Evolutionary conservation across 495 filamentous ascomycete genomes (phyloP), one percentile per base, ranked within the genome.

Genomic region (Talaromyces borbonicus): DNA sequence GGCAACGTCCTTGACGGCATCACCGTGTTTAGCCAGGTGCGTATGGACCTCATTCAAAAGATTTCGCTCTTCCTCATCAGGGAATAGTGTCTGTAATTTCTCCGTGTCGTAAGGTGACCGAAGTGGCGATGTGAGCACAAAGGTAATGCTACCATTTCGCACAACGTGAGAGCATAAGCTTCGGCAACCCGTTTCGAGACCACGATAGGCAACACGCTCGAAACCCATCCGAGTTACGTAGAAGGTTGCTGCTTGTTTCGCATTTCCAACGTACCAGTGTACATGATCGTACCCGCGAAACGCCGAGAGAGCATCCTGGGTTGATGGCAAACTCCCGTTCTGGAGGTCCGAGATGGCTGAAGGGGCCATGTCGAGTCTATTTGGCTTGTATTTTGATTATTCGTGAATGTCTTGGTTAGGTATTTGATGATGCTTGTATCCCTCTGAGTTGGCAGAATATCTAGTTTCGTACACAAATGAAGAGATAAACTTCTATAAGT

Each of bases 191-290:
- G 90, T 96, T 59, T 95, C 89, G 15, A 96, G 80, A 3, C 88
- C 89, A 11, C 73, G 73, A 61, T 92, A 94, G 47, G 90, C 90
- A 40, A 94, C 59, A 1, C 75, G 78, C 47, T 72, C 67, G 72
- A 95, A 93, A 31, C 87, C 87, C 69, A 93, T 82, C 49, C 83
- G 81, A 8, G 82, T 81, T 59, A 82, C 82, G 67, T 92, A 95
- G 70, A 82, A 94, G 40, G 78, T 73, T 32, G 87, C 87, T 0
- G 85, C 85, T 73, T 94, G 88, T 66, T 95, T 95, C 54, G 90
- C 90, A 63, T 96, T 96, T 54, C 87, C 87, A 5, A 96, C 90
- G 61, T 85, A 95, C 88, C 88, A 95, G 55, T 84, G 83, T 37
- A 93, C 72, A 58, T 93, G 84, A 67, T 92, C 83, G 56, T 94